These are phyloP conservation scores for Nothophytophthora sp. DNA, from an alignment of 352 stramenopile genomes.

Conservation along the genomic window DNA sequence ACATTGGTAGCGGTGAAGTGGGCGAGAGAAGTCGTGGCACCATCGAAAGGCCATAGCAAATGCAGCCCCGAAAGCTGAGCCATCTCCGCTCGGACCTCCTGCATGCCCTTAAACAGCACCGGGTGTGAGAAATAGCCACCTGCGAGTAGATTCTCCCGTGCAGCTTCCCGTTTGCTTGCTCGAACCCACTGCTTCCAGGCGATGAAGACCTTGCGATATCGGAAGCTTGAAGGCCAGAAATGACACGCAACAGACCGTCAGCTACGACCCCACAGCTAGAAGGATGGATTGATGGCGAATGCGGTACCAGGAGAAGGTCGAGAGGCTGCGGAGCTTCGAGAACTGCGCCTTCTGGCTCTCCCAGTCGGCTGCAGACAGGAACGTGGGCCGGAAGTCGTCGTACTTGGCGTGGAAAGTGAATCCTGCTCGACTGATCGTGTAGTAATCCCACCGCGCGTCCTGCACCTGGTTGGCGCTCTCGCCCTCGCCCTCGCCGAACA, in stretches of 20 bases:
- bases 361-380: constrained; percentile 48
- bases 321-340: constrained; percentile 19
- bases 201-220: constrained; percentile 67
- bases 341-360: constrained; percentile 59
- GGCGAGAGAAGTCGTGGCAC: constrained; percentile 25
- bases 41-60: constrained; percentile 52
- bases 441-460: constrained; percentile 58
- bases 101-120: constrained; percentile 33
- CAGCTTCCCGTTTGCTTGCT: constrained; percentile 36
- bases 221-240: constrained; percentile 51
- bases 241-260: background rate
- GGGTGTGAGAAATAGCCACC: constrained; percentile 58
- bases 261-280: background rate
- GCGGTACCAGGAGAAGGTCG: constrained; percentile 57
- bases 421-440: constrained; percentile 57
- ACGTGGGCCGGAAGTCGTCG: constrained; percentile 42
- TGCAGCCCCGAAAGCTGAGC: constrained; percentile 26
- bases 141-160: constrained; percentile 40
- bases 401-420: constrained; percentile 68
- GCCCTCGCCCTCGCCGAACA: constrained; percentile 27
- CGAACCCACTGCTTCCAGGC: constrained; percentile 60
- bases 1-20: constrained; percentile 45
- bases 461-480: constrained; percentile 26
- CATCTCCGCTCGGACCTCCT: constrained; percentile 32
- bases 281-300: background rate